phyloP scores from a whole-genome alignment of 1,284 basidiomycete genomes.

The Ganoderma resinaceum region DNA sequence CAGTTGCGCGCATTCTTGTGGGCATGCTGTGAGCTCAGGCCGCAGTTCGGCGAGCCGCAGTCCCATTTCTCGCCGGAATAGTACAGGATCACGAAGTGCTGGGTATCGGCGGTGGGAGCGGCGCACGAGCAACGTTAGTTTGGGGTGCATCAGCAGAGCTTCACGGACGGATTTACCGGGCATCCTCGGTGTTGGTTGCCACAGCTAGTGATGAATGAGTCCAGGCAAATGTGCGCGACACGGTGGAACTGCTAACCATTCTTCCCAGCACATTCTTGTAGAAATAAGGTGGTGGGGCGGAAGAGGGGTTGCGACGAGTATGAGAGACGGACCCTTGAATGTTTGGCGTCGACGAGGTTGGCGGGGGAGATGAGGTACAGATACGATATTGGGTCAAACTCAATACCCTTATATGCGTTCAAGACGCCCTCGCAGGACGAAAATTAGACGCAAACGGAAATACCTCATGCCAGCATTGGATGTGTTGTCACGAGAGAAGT shows the following conservation, averaged over 20 bases:
- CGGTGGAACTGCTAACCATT: constrained; percentile 44
- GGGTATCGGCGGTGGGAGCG: not conserved
- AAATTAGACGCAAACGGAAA: constrained; percentile 25
- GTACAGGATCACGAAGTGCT: constrained; percentile 66
- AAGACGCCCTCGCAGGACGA: constrained; percentile 18
- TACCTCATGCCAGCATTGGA: constrained; percentile 22
- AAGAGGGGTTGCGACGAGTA: constrained; percentile 6
- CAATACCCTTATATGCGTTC: constrained; percentile 23
- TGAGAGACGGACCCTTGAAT: not conserved
- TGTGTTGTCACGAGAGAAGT: constrained; percentile 27
- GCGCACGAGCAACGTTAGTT: not conserved
- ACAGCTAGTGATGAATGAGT: constrained; percentile 45
- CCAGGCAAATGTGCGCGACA: not conserved
- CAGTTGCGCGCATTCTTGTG: constrained; percentile 52
- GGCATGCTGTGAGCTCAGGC: constrained; percentile 50
- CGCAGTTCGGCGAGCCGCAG: constrained; percentile 50
- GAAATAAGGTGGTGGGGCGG: not conserved
- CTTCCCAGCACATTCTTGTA: constrained; percentile 49
- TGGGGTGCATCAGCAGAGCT: not conserved
- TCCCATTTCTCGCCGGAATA: constrained; percentile 53
- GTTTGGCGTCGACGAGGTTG: constrained; percentile 4
- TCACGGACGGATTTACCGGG: constrained; percentile 48
- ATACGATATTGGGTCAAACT: constrained; percentile 14
- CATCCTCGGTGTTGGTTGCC: constrained; percentile 73
- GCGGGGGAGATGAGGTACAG: constrained; percentile 24